Evolutionary conservation across 2,329 filamentous ascomycete genomes (phyloP).

Genomic region (Colletotrichum sp.): DNA sequence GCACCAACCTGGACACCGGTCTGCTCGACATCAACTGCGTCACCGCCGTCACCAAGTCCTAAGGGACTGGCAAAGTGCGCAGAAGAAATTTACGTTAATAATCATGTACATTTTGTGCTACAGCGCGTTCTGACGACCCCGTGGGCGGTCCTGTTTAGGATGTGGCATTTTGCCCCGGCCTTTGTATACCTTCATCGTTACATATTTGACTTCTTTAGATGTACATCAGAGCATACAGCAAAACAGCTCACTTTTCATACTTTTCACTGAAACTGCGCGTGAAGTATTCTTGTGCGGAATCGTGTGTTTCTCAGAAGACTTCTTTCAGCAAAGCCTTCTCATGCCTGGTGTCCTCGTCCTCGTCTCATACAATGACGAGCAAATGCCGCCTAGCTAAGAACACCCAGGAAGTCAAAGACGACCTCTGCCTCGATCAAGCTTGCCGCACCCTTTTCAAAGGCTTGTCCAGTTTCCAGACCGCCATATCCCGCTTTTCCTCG

Average conservation of each 20-base stretch:
- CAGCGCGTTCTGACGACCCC: not conserved
- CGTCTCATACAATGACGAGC: accelerated
- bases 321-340: not conserved
- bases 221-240: not conserved
- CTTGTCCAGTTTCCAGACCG: not conserved
- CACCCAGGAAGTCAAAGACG: accelerated
- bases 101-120: not conserved
- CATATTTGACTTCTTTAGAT: not conserved
- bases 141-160: not conserved
- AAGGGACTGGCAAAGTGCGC: not conserved
- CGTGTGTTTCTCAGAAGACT: not conserved
- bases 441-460: not conserved
- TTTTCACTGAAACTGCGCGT: not conserved
- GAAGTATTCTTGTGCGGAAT: not conserved
- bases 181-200: not conserved
- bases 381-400: not conserved
- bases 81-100: not conserved
- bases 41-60: not conserved
- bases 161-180: not conserved
- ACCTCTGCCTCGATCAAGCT: accelerated
- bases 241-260: not conserved
- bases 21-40: slow-evolving; percentile 19
- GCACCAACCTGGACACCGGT: slow-evolving; percentile 13
- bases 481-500: not conserved
- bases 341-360: accelerated